Evolutionary conservation across 202 grass and related monocot species (phyloP), one percentile per base, ranked within the genome.

Genomic region (Panicum virgatum): DNA sequence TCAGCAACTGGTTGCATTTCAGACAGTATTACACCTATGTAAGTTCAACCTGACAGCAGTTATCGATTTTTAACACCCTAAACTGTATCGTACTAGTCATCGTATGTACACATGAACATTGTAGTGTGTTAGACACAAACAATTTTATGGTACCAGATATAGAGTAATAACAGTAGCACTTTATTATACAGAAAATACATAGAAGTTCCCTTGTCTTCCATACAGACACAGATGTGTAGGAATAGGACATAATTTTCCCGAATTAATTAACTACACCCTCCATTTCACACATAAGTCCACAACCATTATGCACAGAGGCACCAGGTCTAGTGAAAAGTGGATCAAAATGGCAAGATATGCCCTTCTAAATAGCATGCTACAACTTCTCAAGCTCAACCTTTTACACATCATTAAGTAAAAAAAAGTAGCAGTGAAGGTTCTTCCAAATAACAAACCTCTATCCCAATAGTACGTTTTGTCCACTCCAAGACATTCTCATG

Each of bases 401-500:
- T 34, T 52, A 52, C 16, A 52, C 1, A 40, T 25, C 12, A 76
- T 69, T 76, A 20, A 77, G 23, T 77, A 70, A 27, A 32, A 16
- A 2, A 12, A 74, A 80, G 46, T 11, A 59, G 44, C 3, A 5
- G 57, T 36, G 12, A 82, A 77, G 50, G 86, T 80, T 83, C 26
- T 36, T 53, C 38, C 14, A 6, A 82, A 48, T 88, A 85, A 78
- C 85, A 72, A 84, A 97, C 94, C 89, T 97, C 94, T 86, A 92
- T 92, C 67, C 89, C 82, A 83, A 91, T 71, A 29, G 92, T 81
- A 90, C 94, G 94, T 73, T 83, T 88, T 85, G 94, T 91, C 94
- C 94, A 97, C 79, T 97, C 86, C 78, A 94, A 86, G 66, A 97
- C 89, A 86, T 92, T 94, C 37, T 92, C 88, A 34, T 97, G 90